Conservation (phyloP, 2,329 filamentous ascomycete species). For the Beauveria rudraprayagi region DNA sequence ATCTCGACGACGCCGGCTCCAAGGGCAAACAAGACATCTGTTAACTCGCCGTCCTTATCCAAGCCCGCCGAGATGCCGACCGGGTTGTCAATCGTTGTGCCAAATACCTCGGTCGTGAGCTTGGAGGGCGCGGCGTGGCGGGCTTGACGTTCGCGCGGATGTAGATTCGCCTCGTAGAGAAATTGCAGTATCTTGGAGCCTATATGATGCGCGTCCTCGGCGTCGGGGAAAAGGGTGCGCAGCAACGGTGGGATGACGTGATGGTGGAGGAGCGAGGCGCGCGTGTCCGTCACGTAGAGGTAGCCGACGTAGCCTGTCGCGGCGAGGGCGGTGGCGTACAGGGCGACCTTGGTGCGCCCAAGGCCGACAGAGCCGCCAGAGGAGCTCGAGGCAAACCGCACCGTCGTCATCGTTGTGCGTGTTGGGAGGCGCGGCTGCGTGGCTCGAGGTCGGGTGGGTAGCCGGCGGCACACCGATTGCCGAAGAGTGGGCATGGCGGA, state of each 20-base stretch:
- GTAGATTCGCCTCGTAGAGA: constrained; percentile 65
- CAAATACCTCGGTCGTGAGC: constrained; percentile 55
- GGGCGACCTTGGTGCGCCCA: constrained; percentile 27
- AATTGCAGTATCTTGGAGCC: constrained; percentile 64
- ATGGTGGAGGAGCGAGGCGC: constrained; percentile 56
- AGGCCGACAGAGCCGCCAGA: constrained; percentile 20
- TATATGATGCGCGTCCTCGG: constrained; percentile 85
- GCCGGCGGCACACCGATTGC: constrained; percentile 2
- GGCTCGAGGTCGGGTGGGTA: constrained; percentile 1
- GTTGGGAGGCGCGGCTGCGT: neutral
- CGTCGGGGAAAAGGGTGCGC: constrained; percentile 60
- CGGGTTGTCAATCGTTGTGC: constrained; percentile 69
- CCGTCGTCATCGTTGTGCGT: neutral
- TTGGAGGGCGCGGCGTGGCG: constrained; percentile 23
- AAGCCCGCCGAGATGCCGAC: constrained; percentile 92
- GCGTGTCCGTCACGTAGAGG: constrained; percentile 66
- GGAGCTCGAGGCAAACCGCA: constrained; percentile 18
- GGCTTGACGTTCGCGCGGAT: constrained; percentile 69
- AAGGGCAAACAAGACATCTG: constrained; percentile 73
- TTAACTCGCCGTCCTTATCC: constrained; percentile 88
- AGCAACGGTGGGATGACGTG: constrained; percentile 59
- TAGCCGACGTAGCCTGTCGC: constrained; percentile 43
- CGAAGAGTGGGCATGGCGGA: constrained; percentile 1
- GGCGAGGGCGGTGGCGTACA: constrained; percentile 34
- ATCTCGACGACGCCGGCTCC: constrained; percentile 87